Conservation (phyloP, 108 stramenopile species). For the Epipyxis sp. region DNA sequence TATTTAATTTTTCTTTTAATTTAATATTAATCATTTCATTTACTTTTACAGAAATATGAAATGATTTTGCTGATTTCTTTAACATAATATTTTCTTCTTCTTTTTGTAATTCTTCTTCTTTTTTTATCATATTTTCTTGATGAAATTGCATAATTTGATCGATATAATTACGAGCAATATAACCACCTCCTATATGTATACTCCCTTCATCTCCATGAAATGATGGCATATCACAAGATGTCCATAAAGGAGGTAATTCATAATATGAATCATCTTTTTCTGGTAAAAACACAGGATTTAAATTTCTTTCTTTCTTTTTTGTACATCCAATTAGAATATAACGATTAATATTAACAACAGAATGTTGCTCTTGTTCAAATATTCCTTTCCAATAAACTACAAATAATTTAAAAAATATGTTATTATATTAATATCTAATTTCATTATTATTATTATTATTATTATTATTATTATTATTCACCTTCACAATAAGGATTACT, state of each 20-base stretch:
- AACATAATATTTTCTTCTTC: not conserved
- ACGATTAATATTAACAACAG: too few species aligned
- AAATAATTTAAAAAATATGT: too few species aligned
- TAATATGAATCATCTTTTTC: not conserved
- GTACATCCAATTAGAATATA: not conserved
- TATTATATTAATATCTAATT: too few species aligned
- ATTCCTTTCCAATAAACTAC: not conserved
- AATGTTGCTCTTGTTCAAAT: not conserved
- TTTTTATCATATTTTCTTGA: not conserved
- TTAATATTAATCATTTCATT: too few species aligned
- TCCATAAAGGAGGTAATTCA: constrained; percentile 17
- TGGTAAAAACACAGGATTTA: too few species aligned
- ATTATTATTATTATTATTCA: too few species aligned
- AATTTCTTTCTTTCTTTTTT: not conserved
- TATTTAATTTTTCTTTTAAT: not conserved
- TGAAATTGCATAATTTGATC: too few species aligned
- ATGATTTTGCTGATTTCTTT: not conserved
- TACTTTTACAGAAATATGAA: too few species aligned
- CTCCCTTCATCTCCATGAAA: not conserved
- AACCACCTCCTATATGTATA: not conserved
- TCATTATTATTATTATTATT: too few species aligned
- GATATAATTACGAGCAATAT: constrained; percentile 8
- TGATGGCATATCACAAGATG: not conserved
- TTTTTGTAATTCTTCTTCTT: not conserved
- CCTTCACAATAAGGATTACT: not conserved